Evolutionary conservation across 768 basidiomycete genomes (phyloP), one percentile per base, ranked within the genome.

Genomic region (Obba rivulosa): DNA sequence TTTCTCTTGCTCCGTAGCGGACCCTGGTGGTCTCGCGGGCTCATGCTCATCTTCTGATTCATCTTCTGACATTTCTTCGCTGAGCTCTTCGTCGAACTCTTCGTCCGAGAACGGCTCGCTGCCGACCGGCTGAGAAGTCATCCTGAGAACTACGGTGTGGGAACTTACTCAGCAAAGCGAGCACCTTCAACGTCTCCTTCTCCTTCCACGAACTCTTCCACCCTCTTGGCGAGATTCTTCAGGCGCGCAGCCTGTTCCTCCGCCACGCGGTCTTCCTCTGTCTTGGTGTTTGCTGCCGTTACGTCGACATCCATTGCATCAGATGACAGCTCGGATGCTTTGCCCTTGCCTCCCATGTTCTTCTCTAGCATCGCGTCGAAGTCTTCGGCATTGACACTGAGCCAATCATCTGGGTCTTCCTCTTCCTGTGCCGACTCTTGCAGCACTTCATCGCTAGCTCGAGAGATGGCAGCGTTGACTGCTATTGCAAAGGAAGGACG

Each of bases 121-220:
- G 52, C 34, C 42, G 28, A 18, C 20, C 14, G 47, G 21, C 16
- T 46, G 35, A 40, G 4, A 53, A 40, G 25, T 17, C 10, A 7
- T 11, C 13, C 10, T 41, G 25, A 24, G 2, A 38, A 34, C 3
- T n/a, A 38, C 45, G 11, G 25, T 41, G 21, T 22, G n/a, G 23
- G 38, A 45, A 40, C 87, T 60, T 67, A 98, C 94, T 97, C 95
- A 46, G 84, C 81, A 59, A 99, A 95, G 53, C 74, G 69, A 0
- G 92, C 96, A 3, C 96, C 96, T 53, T 91, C 86, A 8, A 96
- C 51, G 50, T 89, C 86, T 2, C 96, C 96, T 61, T 94, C 69
- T 2, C 88, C 92, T 56, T 92, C 83, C 2, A 99, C 83, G 61
- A 99, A 99, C n/a, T 72, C 70, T 57, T 89, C 86, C 1, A 99